Evolutionary conservation across 2,329 filamentous ascomycete species (phyloP).

Genomic region (Didymella sp.): DNA sequence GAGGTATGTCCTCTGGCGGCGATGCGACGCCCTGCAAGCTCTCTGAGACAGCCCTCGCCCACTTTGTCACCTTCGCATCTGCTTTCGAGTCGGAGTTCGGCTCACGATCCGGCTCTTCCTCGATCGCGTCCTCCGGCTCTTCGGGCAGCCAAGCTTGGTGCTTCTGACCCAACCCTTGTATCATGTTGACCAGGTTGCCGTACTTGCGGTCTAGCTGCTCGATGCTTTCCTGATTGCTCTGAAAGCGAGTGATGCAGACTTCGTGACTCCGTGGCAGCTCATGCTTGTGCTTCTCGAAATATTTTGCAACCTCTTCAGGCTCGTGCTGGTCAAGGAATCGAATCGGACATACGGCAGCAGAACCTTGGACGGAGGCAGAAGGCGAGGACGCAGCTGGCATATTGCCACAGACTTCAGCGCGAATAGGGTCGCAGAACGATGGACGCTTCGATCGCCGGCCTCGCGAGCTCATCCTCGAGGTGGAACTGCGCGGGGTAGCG

Average conservation of each 20-base stretch:
- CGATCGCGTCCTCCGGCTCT: slow-evolving; percentile 55
- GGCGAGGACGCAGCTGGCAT: slow-evolving; percentile 53
- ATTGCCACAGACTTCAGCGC: slow-evolving; percentile 51
- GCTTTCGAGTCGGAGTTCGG: slow-evolving; percentile 58
- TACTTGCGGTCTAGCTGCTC: slow-evolving; percentile 93
- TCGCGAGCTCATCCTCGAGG: slow-evolving; percentile 46
- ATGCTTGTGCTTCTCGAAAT: slow-evolving; percentile 95
- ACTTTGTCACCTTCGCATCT: slow-evolving; percentile 79
- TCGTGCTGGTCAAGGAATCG: slow-evolving; percentile 91
- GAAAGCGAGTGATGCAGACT: slow-evolving; percentile 87
- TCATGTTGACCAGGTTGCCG: slow-evolving; percentile 91
- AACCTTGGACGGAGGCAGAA: slow-evolving; percentile 54
- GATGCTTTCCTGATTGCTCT: slow-evolving; percentile 84
- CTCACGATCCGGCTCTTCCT: slow-evolving; percentile 56
- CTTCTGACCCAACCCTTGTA: slow-evolving; percentile 84
- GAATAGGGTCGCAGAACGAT: slow-evolving; percentile 53
- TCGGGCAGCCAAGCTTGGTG: slow-evolving; percentile 85
- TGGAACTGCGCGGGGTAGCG: slow-evolving; percentile 51
- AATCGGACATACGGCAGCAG: slow-evolving; percentile 81
- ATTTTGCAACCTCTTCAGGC: slow-evolving; percentile 89
- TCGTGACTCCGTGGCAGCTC: slow-evolving; percentile 93
- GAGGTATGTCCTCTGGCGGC: slow-evolving; percentile 47
- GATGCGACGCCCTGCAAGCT: slow-evolving; percentile 55
- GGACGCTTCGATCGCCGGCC: slow-evolving; percentile 50
- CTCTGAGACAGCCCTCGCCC: slow-evolving; percentile 78